Conservation (phyloP, 768 basidiomycete genomes). For the Galerina marginata region DNA sequence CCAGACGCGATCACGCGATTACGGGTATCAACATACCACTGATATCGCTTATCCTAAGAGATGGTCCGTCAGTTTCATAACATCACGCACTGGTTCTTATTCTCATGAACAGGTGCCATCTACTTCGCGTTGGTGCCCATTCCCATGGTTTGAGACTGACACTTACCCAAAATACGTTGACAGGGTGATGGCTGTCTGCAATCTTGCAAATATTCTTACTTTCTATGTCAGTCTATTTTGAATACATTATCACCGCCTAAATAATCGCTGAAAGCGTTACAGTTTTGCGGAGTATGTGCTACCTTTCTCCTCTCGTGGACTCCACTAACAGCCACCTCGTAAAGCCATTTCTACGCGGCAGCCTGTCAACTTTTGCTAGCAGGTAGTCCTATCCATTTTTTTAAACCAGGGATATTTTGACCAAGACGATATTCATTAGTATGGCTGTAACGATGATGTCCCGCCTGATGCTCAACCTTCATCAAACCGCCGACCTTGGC, state of each 20-base stretch:
- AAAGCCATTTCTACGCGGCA: slow-evolving; percentile 51
- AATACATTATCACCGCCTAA: not conserved
- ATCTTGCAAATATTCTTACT: slow-evolving; percentile 50
- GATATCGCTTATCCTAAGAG: slow-evolving; percentile 48
- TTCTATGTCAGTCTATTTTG: slow-evolving; percentile 35
- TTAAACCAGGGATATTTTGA: too few species aligned
- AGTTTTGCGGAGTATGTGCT: slow-evolving; percentile 16
- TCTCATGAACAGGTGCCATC: slow-evolving; percentile 46
- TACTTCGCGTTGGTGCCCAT: slow-evolving; percentile 56
- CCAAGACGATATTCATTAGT: slow-evolving; percentile 26
- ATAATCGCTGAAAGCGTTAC: not conserved
- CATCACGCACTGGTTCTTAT: not conserved
- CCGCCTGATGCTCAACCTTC: slow-evolving; percentile 61
- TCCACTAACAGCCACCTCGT: not conserved
- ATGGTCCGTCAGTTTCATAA: slow-evolving; percentile 43
- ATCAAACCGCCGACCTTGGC: slow-evolving; percentile 43
- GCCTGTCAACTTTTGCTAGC: slow-evolving; percentile 55
- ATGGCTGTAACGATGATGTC: slow-evolving; percentile 59
- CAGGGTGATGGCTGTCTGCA: slow-evolving; percentile 58
- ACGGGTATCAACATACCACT: slow-evolving; percentile 37
- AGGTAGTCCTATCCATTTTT: slow-evolving; percentile 30
- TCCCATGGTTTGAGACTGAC: not conserved
- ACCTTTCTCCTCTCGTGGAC: not conserved
- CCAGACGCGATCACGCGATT: slow-evolving; percentile 31
- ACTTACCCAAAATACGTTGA: not conserved